These are phyloP conservation scores for Trametes meyenii DNA, from an alignment of 768 basidiomycete species.

Conservation along the genomic window DNA sequence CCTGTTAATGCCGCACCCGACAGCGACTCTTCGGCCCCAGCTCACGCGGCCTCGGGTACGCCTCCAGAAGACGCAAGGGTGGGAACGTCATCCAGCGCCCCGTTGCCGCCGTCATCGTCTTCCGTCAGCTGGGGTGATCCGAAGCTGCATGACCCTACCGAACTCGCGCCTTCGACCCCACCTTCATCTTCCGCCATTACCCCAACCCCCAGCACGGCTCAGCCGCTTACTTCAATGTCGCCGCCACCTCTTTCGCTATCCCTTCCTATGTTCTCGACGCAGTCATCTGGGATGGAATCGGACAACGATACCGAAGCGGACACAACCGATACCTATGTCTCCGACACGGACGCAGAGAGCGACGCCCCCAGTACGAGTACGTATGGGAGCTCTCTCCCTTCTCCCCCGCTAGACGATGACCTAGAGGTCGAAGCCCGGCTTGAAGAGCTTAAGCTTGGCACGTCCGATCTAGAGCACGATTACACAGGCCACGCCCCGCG, in stretches of 20 bases:
- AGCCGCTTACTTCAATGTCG: conserved; percentile 10
- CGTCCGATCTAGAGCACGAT: not conserved
- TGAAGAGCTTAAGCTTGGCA: conserved; percentile 10
- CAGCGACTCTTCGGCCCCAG: not conserved
- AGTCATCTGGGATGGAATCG: not conserved
- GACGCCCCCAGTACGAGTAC: conserved; percentile 31
- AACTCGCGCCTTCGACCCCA: not conserved
- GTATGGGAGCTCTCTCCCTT: conserved; percentile 21
- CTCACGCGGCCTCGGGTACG: not conserved
- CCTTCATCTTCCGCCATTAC: not conserved
- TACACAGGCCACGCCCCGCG: not conserved
- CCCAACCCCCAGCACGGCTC: not conserved
- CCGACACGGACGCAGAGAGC: conserved; percentile 33
- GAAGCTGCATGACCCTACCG: conserved; percentile 7
- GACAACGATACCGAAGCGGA: conserved; percentile 27
- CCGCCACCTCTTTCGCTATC: conserved; percentile 24
- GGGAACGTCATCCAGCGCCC: conserved; percentile 7
- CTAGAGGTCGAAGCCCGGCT: conserved; percentile 2
- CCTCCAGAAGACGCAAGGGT: not conserved
- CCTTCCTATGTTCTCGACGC: conserved; percentile 2
- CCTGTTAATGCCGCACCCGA: conserved; percentile 18
- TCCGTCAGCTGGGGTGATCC: conserved; percentile 10
- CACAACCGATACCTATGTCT: conserved; percentile 16
- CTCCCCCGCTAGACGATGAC: conserved; percentile 20
- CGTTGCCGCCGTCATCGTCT: conserved; percentile 12